phyloP scores from a whole-genome alignment of 208 protist species.

The Trypanosoma cruzi region DNA sequence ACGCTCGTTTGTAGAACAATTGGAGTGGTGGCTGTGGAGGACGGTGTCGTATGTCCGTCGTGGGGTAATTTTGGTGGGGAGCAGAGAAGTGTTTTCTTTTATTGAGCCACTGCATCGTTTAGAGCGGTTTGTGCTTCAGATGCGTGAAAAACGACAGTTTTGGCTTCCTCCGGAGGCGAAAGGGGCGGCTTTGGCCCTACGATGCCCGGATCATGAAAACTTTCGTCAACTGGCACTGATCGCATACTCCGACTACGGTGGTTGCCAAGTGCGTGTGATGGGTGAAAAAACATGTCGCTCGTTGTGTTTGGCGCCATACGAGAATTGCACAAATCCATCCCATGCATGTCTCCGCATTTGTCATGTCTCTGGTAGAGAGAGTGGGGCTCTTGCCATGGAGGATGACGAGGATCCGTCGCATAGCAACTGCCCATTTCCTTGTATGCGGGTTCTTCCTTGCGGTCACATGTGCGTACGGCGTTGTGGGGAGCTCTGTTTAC shows the following conservation, averaged over 20 bases:
- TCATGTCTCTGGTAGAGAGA: constrained; percentile 33
- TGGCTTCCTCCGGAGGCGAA: constrained; percentile 71
- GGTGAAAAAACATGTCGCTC: constrained; percentile 58
- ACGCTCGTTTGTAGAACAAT: constrained; percentile 45
- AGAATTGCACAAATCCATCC: constrained; percentile 50
- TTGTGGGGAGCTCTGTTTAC: constrained; percentile 70
- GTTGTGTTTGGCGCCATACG: constrained; percentile 69
- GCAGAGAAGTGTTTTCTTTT: constrained; percentile 56
- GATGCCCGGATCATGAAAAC: constrained; percentile 79
- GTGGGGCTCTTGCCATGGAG: background rate
- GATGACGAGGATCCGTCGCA: constrained; percentile 29
- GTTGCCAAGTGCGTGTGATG: constrained; percentile 40
- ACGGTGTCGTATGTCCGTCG: constrained; percentile 49
- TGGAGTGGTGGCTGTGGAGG: constrained; percentile 84
- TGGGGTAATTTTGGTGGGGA: constrained; percentile 69
- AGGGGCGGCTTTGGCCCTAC: constrained; percentile 53
- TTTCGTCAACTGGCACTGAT: constrained; percentile 63
- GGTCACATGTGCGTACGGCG: constrained; percentile 67
- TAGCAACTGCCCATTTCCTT: constrained; percentile 76
- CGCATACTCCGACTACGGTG: constrained; percentile 20
- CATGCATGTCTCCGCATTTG: constrained; percentile 78
- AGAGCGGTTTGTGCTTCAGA: constrained; percentile 57
- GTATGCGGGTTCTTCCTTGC: constrained; percentile 54
- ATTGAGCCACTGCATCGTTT: constrained; percentile 62
- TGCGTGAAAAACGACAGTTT: constrained; percentile 47